Base-by-base conservation (phyloP, 176 grass and related monocot species). In the Cenchrus fungigraminus region DNA sequence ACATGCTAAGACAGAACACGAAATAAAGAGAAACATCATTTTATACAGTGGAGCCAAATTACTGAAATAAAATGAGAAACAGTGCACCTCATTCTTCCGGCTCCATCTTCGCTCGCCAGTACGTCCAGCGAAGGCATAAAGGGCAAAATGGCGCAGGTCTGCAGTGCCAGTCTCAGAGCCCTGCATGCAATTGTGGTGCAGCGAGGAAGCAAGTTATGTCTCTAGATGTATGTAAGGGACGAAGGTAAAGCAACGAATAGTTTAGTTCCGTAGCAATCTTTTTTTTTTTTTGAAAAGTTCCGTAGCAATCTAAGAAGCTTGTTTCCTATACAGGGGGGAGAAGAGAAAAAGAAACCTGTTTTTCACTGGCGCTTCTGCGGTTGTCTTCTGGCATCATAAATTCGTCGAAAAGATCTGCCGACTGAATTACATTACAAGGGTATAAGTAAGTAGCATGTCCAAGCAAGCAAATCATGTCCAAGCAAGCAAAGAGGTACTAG, bases 101-200 rank as follows among this genome's bases (percentile, higher is more conserved):
- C 84, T 94, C 97, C 97, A 98, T 73, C 89, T 85, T 71, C 87
- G 43, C 43, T 54, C 45, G 6, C 97, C 97, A 52, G 88, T 92
- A 43, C 91, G 91, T 42, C 97, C 97, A 94, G 91, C 86, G 90
- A 98, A 98, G 66, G 93, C 97, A 92, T 98, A 98, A 76, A 98
- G 88, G 20, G 90, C 89, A 89, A 98, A 98, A 91, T 98, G 93
- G 16, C 93, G 97, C 65, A 98, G 84, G 64, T 98, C 96, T 45
- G 86, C 69, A 6, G 65, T 85, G 80, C 44, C 80, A 51, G 82
- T 68, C 65, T 92, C 89, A 50, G 88, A 87, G 74, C 47, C 78
- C 87, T 98, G 78, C 69, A 89, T 52, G 45, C 9, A 42, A 87
- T 58, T 31, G 2, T 22, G 61, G 37, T 6, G 64, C 53, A 77